Evolutionary conservation across 2,329 filamentous ascomycete genomes (phyloP).

Genomic region (Fusarium citri): DNA sequence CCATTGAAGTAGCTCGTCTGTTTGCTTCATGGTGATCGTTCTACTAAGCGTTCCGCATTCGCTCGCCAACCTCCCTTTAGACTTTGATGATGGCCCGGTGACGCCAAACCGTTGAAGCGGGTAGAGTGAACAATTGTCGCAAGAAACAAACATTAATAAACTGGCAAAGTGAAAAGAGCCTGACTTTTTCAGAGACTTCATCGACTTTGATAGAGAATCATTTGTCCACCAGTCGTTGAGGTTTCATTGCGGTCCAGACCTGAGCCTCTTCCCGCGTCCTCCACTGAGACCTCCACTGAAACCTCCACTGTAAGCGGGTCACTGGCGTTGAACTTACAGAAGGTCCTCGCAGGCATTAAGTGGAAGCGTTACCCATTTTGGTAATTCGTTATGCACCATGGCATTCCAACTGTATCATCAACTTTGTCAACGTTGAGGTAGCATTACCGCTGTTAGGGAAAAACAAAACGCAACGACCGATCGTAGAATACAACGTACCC

Average conservation of each 20-base stretch:
- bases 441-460: constrained; percentile 5
- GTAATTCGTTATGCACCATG: constrained; percentile 6
- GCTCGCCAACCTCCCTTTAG: background rate
- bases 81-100: background rate
- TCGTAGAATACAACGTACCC: constrained; percentile 19
- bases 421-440: constrained; percentile 14
- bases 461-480: background rate
- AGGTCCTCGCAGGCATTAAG: constrained; percentile 20
- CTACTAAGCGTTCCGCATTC: background rate
- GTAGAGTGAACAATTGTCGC: background rate
- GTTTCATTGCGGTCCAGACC: background rate
- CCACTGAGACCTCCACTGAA: background rate
- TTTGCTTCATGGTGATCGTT: background rate
- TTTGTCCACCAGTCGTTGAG: constrained; percentile 4
- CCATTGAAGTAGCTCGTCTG: background rate
- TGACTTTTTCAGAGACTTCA: background rate
- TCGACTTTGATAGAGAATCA: background rate
- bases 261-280: background rate
- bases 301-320: constrained; percentile 19
- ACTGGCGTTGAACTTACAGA: constrained; percentile 15
- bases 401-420: constrained; percentile 20
- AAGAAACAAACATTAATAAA: background rate
- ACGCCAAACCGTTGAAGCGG: background rate
- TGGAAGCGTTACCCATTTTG: constrained; percentile 18
- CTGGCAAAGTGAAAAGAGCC: background rate